Evolutionary conservation across 805 yeast genomes (phyloP), one percentile per base, ranked within the genome.

Genomic region (Wickerhamomyces alni): DNA sequence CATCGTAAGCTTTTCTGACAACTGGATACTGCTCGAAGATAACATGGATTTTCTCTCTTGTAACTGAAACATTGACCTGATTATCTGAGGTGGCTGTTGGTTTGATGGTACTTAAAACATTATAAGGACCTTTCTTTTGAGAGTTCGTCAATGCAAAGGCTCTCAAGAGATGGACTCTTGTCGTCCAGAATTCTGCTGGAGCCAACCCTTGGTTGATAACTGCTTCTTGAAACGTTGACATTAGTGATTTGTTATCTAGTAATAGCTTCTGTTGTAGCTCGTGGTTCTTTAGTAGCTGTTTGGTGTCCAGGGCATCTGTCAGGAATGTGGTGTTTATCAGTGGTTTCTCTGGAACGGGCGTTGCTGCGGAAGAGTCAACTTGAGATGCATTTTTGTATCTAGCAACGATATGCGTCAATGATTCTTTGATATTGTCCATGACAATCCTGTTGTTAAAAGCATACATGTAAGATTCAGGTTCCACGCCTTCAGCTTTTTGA

Each of bases 31-130:
- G 95, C 37, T 81, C 86, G 57, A 93, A 89, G 17, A 93, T 87
- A 46, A 84, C 94, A 41, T 77, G 80, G 53, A 93, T 89, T 44
- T 83, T 88, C 44, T 89, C 97, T 40, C 96, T 69, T 0, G 99
- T 86, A 26, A 93, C 84, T 39, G 88, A 82, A 36, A 93, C 95
- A 59, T 88, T 89, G 41, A 91, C 95, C 57, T 87, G 87, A 61
- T 91, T 91, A 55, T 91, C 98, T 39, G 87, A 76, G 0, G 94
- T 80, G 0, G 96, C 95, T 8, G 87, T 91, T 0, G 98, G 96
- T 54, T 85, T 87, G 46, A 93, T 91, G 0, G 98, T 87, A 33
- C 95, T 83, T 38, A 93, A 65, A 0, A 93, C 98, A 55, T 93
- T 93, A 58, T 89, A 93, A 0, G 96, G 93, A 0, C 99, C 99